phyloP scores from a whole-genome alignment of 2,329 filamentous ascomycete species.

The Alternaria sp. region DNA sequence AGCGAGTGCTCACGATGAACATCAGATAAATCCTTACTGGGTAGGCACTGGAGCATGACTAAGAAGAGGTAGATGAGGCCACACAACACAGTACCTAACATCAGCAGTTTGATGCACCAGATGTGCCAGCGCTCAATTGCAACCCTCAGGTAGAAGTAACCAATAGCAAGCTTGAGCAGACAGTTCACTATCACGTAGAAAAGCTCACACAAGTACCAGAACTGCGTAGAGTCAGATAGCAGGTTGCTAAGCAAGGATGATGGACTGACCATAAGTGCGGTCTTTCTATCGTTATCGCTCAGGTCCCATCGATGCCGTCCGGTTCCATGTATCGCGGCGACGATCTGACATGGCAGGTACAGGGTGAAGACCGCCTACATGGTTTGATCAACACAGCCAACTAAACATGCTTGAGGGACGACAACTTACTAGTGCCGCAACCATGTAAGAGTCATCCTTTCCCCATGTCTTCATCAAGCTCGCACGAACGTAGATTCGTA shows the following conservation, averaged over 20 bases:
- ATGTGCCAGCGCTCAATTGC: constrained; percentile 58
- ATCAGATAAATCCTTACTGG: constrained; percentile 34
- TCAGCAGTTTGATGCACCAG: constrained; percentile 58
- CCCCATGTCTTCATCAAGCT: constrained; percentile 52
- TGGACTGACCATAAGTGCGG: constrained; percentile 40
- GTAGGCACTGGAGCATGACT: constrained; percentile 63
- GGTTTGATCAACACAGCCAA: constrained; percentile 5
- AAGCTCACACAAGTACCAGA: constrained; percentile 66
- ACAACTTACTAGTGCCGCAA: constrained; percentile 46
- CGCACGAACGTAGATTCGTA: constrained; percentile 52
- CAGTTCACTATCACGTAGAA: constrained; percentile 61
- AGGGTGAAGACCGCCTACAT: constrained; percentile 50
- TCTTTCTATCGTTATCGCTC: constrained; percentile 38
- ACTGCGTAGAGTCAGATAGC: constrained; percentile 41
- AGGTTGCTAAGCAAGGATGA: not conserved
- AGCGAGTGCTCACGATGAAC: not conserved
- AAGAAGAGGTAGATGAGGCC: constrained; percentile 62
- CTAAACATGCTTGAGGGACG: not conserved
- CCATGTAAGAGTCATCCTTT: constrained; percentile 54
- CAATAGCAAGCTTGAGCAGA: constrained; percentile 62
- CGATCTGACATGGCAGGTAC: constrained; percentile 53
- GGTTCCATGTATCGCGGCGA: constrained; percentile 52
- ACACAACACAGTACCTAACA: constrained; percentile 57
- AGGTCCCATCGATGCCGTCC: constrained; percentile 51
- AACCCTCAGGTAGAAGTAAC: constrained; percentile 63